A percentile compares a stretch with the other conserved stretches of the same genome.
Evolutionary conservation across 352 stramenopile genomes (phyloP).

Genomic region (Globisporangium cylindrosporum): DNA sequence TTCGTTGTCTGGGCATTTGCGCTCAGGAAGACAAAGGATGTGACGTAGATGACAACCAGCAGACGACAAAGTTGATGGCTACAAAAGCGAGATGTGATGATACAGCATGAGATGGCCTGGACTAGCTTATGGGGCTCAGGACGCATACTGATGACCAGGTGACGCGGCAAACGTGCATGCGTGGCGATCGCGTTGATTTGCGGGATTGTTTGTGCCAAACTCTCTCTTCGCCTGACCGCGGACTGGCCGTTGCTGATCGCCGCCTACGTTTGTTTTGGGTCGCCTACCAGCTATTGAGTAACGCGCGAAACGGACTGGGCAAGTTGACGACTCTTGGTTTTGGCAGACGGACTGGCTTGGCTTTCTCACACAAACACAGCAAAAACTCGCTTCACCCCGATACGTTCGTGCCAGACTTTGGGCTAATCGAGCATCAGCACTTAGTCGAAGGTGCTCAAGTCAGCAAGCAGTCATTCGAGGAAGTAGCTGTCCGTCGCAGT

Average conservation of each 20-base stretch:
- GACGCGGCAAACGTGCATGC: neutral
- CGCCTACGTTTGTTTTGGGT: too few species aligned
- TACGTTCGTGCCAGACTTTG: neutral
- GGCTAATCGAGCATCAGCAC: neutral
- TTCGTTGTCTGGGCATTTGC: slow-evolving; percentile 44
- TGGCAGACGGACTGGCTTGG: too few species aligned
- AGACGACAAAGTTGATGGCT: neutral
- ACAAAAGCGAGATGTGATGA: neutral
- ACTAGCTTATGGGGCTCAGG: neutral
- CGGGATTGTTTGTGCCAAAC: neutral
- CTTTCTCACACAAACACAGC: neutral
- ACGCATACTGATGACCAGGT: neutral
- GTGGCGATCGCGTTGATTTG: neutral
- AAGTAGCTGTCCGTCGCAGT: too few species aligned
- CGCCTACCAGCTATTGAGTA: too few species aligned
- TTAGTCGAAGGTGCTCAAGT: neutral
- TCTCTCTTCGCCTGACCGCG: neutral
- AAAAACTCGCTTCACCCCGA: neutral
- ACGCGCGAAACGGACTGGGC: too few species aligned
- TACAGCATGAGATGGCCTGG: neutral
- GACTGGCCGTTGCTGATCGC: neutral
- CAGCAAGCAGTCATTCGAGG: neutral
- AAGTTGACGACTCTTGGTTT: too few species aligned
- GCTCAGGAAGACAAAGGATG: neutral
- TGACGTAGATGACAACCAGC: neutral